These are phyloP conservation scores for Talaromyces sp. DNA, from an alignment of 2,329 filamentous ascomycete species.

Conservation along the genomic window DNA sequence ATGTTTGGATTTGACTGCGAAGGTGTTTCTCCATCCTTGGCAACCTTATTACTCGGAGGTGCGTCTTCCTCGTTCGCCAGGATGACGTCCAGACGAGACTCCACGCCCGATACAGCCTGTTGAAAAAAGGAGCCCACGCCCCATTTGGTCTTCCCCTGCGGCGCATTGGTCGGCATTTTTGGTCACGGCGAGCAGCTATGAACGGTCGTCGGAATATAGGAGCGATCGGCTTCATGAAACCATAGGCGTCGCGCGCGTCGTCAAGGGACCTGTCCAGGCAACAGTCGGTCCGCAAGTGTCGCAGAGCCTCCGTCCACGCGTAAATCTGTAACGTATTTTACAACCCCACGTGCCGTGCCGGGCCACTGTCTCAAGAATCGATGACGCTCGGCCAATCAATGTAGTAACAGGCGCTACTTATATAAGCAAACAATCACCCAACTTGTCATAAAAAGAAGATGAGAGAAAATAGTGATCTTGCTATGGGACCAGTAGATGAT, in stretches of 20 bases:
- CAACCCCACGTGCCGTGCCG: too few species aligned
- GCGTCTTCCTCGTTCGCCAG: conserved; percentile 70
- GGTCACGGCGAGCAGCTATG: not conserved
- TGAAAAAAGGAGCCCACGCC: conserved; percentile 67
- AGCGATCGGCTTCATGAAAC: not conserved
- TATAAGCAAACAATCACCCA: too few species aligned
- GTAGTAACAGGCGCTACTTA: too few species aligned
- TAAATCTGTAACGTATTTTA: too few species aligned
- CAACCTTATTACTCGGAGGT: conserved; percentile 26
- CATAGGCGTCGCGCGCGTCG: not conserved
- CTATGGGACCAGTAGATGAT: too few species aligned
- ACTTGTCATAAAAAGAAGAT: too few species aligned
- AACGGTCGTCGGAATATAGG: not conserved
- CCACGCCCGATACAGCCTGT: conserved; percentile 87
- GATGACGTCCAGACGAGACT: conserved; percentile 88
- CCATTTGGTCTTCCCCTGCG: conserved; percentile 60
- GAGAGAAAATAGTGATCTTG: too few species aligned
- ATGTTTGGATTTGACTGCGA: conserved; percentile 12
- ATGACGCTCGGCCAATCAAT: too few species aligned
- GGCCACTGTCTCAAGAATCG: too few species aligned
- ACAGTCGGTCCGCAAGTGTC: not conserved
- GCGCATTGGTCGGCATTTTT: conserved; percentile 30
- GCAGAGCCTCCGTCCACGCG: too few species aligned
- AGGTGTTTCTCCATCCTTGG: conserved; percentile 24
- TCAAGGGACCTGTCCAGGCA: not conserved